phyloP scores from a whole-genome alignment of 129 eudicot species.

The Chrysanthemum makinoi region DNA sequence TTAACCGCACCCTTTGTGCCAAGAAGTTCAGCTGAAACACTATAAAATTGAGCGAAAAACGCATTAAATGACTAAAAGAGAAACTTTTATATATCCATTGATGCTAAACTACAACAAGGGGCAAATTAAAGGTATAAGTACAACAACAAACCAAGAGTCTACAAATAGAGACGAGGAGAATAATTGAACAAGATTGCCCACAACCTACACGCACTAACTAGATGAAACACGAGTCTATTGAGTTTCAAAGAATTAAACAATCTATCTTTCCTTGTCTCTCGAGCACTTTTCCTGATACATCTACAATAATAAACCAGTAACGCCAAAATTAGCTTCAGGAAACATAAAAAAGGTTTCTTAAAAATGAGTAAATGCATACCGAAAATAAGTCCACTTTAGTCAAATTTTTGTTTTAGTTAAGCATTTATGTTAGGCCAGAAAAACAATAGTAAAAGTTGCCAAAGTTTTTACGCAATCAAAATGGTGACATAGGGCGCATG shows the following conservation, averaged over 20 bases:
- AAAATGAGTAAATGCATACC: background rate
- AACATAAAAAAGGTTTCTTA: constrained; percentile 14
- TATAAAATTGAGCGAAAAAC: background rate
- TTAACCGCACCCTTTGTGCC: background rate
- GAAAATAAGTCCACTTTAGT: no score
- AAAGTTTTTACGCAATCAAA: no score
- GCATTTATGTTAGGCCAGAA: no score
- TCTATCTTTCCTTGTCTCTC: constrained; percentile 51
- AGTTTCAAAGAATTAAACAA: background rate
- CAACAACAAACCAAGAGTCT: constrained; percentile 38
- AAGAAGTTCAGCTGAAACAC: background rate
- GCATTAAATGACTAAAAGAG: background rate
- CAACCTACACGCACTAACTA: constrained; percentile 32
- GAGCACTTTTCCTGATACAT: constrained; percentile 57
- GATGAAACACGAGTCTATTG: constrained; percentile 8
- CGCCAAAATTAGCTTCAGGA: constrained; percentile 15
- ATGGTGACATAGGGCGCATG: no score
- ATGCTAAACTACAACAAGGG: constrained; percentile 38
- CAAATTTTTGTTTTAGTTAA: no score
- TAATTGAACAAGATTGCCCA: no score
- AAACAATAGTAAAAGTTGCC: no score
- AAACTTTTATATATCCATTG: constrained; percentile 16
- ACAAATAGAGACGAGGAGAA: constrained; percentile 19
- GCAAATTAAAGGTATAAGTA: constrained; percentile 16
- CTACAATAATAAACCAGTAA: constrained; percentile 35